Percentiles rank a stretch among this genome's conserved stretches.
Evolutionary conservation across 768 basidiomycete genomes (phyloP).

Genomic region (Suillus spraguei): DNA sequence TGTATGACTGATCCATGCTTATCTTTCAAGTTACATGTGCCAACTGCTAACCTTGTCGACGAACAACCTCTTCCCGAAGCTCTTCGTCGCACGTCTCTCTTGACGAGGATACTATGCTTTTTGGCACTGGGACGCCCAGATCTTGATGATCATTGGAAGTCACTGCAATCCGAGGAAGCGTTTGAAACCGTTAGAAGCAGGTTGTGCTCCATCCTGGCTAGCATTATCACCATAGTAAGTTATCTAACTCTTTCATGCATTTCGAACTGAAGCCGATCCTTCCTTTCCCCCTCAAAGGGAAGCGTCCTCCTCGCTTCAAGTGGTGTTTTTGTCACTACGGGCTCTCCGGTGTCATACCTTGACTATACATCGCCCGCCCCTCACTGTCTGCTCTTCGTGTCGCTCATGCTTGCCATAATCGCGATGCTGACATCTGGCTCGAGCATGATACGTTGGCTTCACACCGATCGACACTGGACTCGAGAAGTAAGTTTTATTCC

Average conservation of each 20-base stretch:
- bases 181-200: neutral
- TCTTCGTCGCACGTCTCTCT: neutral
- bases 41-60: neutral
- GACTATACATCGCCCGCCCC: neutral
- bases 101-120: neutral
- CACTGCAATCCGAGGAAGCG: neutral
- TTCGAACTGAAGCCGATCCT: neutral
- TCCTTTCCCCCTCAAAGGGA: neutral
- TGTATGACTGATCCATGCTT: neutral
- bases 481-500: neutral
- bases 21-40: neutral
- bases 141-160: neutral
- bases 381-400: neutral
- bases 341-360: neutral
- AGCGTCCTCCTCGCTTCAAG: neutral
- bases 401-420: neutral
- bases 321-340: neutral
- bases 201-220: neutral
- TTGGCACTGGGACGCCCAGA: neutral
- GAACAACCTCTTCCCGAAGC: neutral
- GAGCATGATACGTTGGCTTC: neutral
- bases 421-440: neutral
- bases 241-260: neutral
- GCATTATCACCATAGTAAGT: neutral
- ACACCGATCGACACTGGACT: neutral